Percentiles rank a stretch among this genome's conserved stretches.
phyloP scores from a whole-genome alignment of 257 asterid genomes.

The Capsicum pubescens region DNA sequence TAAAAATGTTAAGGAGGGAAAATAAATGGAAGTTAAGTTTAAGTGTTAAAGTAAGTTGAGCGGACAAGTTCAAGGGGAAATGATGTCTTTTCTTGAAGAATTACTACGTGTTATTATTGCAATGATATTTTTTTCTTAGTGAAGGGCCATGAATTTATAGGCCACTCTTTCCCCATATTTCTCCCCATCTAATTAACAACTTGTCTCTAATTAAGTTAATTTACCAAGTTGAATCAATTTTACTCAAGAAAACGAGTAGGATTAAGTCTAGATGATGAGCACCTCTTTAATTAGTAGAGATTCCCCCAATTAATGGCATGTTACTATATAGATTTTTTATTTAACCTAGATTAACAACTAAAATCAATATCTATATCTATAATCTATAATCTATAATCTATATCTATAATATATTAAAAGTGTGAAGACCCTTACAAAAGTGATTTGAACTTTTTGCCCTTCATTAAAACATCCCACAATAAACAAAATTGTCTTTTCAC shows the following conservation, averaged over 20 bases:
- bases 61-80: no score
- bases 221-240: background rate
- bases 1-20: no score
- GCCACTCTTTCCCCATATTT: background rate
- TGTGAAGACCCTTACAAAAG: no score
- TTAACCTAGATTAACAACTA: background rate
- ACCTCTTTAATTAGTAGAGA: background rate
- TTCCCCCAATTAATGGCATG: background rate
- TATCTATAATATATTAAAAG: no score
- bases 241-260: background rate
- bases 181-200: background rate
- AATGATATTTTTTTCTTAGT: background rate
- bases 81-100: background rate
- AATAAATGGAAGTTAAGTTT: no score
- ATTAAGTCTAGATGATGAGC: background rate
- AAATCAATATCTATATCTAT: background rate
- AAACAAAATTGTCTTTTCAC: no score
- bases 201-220: background rate
- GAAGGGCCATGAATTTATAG: background rate
- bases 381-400: no score
- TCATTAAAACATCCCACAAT: no score
- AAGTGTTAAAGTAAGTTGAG: no score
- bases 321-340: background rate
- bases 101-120: background rate
- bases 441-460: no score